Conservation (phyloP, 495 filamentous ascomycete genomes). For the Podospora bellae-mahoneyi region DNA sequence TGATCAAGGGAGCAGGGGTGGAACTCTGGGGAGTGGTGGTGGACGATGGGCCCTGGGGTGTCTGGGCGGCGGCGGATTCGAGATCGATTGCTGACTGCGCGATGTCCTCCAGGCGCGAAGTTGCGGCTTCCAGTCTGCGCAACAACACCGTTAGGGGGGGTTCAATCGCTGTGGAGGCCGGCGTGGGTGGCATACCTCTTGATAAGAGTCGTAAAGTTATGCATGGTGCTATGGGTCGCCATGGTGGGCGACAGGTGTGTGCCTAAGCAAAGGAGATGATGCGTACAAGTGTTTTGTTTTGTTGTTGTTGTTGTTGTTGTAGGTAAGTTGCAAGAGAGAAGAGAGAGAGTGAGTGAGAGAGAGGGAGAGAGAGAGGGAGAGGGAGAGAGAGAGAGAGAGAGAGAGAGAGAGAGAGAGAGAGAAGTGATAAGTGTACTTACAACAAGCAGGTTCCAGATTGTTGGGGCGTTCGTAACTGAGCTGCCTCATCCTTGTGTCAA, state of each 20-base stretch:
- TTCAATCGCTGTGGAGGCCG: neutral
- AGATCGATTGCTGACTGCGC: slow-evolving; percentile 66
- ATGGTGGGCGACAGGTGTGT: slow-evolving; percentile 33
- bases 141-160: slow-evolving; percentile 26
- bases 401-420: too few species aligned
- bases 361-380: too few species aligned
- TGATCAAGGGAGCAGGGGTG: slow-evolving; percentile 29
- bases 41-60: slow-evolving; percentile 9
- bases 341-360: too few species aligned
- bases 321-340: too few species aligned
- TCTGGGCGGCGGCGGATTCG: slow-evolving; percentile 44
- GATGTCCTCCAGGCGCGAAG: slow-evolving; percentile 93
- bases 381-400: too few species aligned
- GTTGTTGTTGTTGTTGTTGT: neutral
- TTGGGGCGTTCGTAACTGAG: neutral
- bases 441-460: too few species aligned
- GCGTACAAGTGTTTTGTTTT: neutral
- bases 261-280: neutral
- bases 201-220: slow-evolving; percentile 95
- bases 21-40: slow-evolving; percentile 22
- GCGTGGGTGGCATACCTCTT: slow-evolving; percentile 68
- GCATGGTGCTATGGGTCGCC: slow-evolving; percentile 65
- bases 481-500: neutral
- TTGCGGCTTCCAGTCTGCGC: slow-evolving; percentile 90
- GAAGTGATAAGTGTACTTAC: neutral